phyloP scores from a whole-genome alignment of 2,329 filamentous ascomycete genomes.

The Colletotrichum echinochloae region DNA sequence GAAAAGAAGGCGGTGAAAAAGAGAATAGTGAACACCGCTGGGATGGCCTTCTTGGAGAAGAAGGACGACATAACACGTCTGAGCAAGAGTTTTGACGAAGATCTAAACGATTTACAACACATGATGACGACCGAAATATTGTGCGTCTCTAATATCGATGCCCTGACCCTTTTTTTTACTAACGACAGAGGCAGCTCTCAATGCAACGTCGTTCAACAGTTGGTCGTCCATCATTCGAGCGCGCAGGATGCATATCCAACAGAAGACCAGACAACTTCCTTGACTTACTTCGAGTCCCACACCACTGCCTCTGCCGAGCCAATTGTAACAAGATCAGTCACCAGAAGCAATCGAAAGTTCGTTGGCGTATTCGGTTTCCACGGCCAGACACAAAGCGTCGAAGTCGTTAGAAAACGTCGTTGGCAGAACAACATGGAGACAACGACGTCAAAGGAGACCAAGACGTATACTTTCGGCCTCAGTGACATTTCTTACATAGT shows the following conservation, averaged over 20 bases:
- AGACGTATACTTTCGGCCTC: constrained; percentile 8
- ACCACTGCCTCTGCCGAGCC: not conserved
- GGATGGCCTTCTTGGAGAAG: not conserved
- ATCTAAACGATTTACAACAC: constrained; percentile 18
- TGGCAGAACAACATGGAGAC: not conserved
- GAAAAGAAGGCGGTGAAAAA: not conserved
- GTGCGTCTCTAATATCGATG: not conserved
- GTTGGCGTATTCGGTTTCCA: not conserved
- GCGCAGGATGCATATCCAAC: no score
- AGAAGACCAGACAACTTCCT: not conserved
- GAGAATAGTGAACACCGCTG: not conserved
- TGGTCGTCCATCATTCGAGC: not conserved
- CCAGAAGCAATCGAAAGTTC: not conserved
- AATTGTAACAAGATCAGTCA: not conserved
- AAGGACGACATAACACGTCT: constrained; percentile 11
- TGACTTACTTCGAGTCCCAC: no score
- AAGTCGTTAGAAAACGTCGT: not conserved
- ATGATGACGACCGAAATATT: constrained; percentile 12
- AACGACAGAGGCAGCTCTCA: not conserved
- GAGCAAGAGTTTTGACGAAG: constrained; percentile 12
- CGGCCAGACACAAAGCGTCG: not conserved
- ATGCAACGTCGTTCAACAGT: constrained; percentile 1
- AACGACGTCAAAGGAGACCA: not conserved
- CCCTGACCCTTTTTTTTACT: not conserved
- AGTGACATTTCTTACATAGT: constrained; percentile 3